Evolutionary conservation across 805 yeast species (phyloP).

Genomic region (Zygotorulaspora sp.): DNA sequence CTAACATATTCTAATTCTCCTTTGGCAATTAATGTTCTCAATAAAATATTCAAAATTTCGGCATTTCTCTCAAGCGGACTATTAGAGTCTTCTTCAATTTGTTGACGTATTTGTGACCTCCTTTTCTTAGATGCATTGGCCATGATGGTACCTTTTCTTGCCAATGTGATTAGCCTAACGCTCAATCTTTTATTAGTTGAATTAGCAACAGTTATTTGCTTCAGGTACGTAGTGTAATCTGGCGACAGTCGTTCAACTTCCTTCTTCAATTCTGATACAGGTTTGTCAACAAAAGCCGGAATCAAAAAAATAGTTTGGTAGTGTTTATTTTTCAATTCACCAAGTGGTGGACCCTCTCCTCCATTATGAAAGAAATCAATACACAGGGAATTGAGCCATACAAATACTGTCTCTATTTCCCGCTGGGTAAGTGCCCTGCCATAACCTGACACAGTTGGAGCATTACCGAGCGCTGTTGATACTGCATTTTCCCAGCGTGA

Average conservation of each 20-base stretch:
- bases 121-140: constrained; percentile 63
- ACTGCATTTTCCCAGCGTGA: constrained; percentile 43
- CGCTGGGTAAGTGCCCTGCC: constrained; percentile 51
- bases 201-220: constrained; percentile 36
- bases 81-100: constrained; percentile 42
- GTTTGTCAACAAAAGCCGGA: constrained; percentile 60
- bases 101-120: constrained; percentile 46
- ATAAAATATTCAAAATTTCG: constrained; percentile 59
- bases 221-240: constrained; percentile 45
- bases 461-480: constrained; percentile 43
- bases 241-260: constrained; percentile 61
- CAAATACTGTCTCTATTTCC: constrained; percentile 64
- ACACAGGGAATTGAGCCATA: constrained; percentile 65
- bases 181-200: constrained; percentile 21
- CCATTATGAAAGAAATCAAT: constrained; percentile 72
- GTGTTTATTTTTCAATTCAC: constrained; percentile 53
- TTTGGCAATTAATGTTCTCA: constrained; percentile 65
- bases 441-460: constrained; percentile 39
- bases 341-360: constrained; percentile 75
- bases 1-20: constrained; percentile 58
- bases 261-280: constrained; percentile 42
- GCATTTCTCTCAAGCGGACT: constrained; percentile 39
- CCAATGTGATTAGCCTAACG: constrained; percentile 46
- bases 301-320: constrained; percentile 62
- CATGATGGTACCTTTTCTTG: constrained; percentile 60